phyloP scores from a whole-genome alignment of 257 asterid species.

The Jasminum sambac region DNA sequence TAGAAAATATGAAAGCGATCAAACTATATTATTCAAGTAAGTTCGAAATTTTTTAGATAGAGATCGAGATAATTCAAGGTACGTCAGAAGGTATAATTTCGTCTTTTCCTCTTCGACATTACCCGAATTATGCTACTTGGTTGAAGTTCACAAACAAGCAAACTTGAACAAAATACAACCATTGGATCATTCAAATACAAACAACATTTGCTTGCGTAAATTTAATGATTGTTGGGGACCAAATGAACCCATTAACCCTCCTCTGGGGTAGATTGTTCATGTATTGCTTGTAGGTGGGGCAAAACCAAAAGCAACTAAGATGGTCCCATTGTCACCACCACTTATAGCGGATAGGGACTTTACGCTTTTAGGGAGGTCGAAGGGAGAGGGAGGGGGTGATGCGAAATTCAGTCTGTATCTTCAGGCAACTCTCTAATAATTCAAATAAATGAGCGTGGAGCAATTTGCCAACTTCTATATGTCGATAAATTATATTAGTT shows the following conservation, averaged over 20 bases:
- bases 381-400: background rate
- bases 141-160: background rate
- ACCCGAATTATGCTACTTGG: too few species aligned
- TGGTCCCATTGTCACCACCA: slow-evolving; percentile 26
- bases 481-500: background rate
- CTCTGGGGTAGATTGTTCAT: background rate
- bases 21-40: too few species aligned
- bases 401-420: background rate
- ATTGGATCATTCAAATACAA: background rate
- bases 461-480: background rate
- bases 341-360: slow-evolving; percentile 35
- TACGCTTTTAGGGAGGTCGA: slow-evolving; percentile 1
- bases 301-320: slow-evolving; percentile 9
- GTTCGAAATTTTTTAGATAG: too few species aligned
- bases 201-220: background rate
- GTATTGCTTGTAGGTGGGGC: slow-evolving; percentile 25
- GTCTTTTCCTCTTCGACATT: too few species aligned
- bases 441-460: background rate
- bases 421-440: background rate
- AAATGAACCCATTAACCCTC: slow-evolving; percentile 12
- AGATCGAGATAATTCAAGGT: too few species aligned
- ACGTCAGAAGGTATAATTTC: too few species aligned
- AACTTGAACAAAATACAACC: background rate
- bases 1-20: too few species aligned
- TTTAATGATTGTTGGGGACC: background rate